phyloP scores from a whole-genome alignment of 2,329 filamentous ascomycete species.

The Fusarium sterilihyphosum region DNA sequence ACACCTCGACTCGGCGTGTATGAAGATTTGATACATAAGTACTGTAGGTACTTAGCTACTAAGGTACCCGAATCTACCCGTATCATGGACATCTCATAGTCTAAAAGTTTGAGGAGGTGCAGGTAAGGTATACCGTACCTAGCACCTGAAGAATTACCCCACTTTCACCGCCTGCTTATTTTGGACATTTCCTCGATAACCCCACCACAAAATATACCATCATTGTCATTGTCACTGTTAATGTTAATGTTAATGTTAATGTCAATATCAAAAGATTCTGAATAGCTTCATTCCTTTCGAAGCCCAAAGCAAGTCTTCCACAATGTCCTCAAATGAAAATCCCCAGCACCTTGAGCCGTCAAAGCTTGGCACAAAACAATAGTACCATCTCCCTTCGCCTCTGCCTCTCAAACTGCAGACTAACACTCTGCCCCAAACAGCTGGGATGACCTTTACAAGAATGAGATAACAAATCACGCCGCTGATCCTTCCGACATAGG shows the following conservation, averaged over 20 bases:
- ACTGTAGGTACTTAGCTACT: no score
- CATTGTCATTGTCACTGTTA: background rate
- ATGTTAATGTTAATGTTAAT: background rate
- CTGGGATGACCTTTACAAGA: conserved; percentile 79
- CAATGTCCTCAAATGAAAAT: conserved; percentile 46
- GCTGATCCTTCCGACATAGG: conserved; percentile 81
- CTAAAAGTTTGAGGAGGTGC: background rate
- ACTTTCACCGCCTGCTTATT: conserved; percentile 41
- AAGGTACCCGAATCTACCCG: background rate
- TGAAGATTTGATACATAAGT: background rate
- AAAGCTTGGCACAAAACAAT: conserved; percentile 87
- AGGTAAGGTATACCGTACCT: background rate
- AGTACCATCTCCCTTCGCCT: conserved; percentile 64
- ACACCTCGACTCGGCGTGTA: background rate
- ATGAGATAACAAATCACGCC: conserved; percentile 76
- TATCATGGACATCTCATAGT: background rate
- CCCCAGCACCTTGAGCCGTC: conserved; percentile 79
- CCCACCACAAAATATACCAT: conserved; percentile 36
- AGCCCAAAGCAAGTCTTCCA: background rate
- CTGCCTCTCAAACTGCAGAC: background rate
- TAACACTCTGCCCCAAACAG: conserved; percentile 53
- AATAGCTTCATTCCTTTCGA: conserved; percentile 15
- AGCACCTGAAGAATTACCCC: conserved; percentile 12
- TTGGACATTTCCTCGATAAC: conserved; percentile 11
- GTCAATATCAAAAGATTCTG: background rate